Base-by-base conservation (phyloP, 495 filamentous ascomycete species). In the Baudoinia panamericana region DNA sequence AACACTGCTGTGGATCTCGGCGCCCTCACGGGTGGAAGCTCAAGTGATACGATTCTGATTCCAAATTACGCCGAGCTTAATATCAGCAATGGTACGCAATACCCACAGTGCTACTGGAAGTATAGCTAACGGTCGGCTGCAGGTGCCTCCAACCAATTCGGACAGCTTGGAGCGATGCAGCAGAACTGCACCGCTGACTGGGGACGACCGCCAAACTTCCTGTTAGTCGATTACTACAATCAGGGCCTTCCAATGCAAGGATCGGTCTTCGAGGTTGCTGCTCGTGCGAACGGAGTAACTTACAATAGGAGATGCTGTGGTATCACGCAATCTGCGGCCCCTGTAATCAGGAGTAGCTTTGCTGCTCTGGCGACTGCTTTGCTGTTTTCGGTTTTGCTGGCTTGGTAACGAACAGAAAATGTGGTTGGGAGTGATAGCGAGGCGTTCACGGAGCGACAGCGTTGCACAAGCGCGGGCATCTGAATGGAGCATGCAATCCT, bases 161-260 rank as follows among this genome's bases (percentile, higher is more conserved):
- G 83, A 12, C 85, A 79, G 59, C 62, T 94, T 30, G 86, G 84
- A 0, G 42, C 59, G 18, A 80, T 82, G 59, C 73, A 75, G 0
- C 58, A 70, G 7, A 69, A 75, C 32, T 96, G 88, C 57, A 71
- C 68, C 24, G 46, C 43, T 0, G 61, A 62, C 17, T 93, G 82
- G 81, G 65, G 65, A 16, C 71, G 79, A 25, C 68, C 80, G 1
- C 88, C 88, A 0, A 93, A 82, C 55, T 81, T 93, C 51, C 67
- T 96, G 6, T 72, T 94, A 19, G 84, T 94, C 4, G 88, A 96
- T 56, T 92, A 82, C 56, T 93, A 88, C 61, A 80, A 92, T 51
- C 59, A 60, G 36, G 84, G 82, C 36, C 64, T 63, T 10, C 72
- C 62, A 37, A 71, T 73, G 40, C 28, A 30, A 8, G 88, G 88